These are phyloP conservation scores for Xylaria sp. DNA, from an alignment of 495 filamentous ascomycete genomes.

Conservation along the genomic window DNA sequence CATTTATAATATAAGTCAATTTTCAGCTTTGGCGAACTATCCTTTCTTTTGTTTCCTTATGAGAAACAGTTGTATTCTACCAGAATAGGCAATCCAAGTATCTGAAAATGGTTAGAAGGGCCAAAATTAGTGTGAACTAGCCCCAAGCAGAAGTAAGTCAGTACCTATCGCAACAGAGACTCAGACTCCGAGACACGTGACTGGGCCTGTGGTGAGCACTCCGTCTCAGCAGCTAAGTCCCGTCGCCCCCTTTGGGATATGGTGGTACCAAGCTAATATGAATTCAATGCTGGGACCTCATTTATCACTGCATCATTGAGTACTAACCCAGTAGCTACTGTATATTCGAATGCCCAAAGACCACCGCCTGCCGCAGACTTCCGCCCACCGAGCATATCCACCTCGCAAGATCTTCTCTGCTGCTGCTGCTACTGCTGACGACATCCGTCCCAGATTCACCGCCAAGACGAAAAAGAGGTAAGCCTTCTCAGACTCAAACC, in stretches of 20 bases:
- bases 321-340: background rate
- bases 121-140: background rate
- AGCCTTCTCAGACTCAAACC: conserved; percentile 8
- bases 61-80: background rate
- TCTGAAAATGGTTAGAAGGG: background rate
- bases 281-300: background rate
- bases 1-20: background rate
- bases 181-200: conserved; percentile 16
- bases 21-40: background rate
- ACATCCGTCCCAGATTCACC: conserved; percentile 5
- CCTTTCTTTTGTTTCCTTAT: background rate
- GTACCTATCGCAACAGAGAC: background rate
- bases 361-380: background rate
- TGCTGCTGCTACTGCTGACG: background rate
- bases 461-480: conserved; percentile 23
- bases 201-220: background rate
- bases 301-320: conserved; percentile 2
- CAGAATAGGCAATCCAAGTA: background rate
- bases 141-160: background rate
- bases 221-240: background rate
- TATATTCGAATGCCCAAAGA: background rate
- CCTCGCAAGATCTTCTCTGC: background rate
- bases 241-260: background rate
- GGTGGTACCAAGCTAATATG: background rate
- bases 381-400: conserved; percentile 6